Base-by-base conservation (phyloP, 2,329 filamentous ascomycete genomes). In the Xylogone sp. region DNA sequence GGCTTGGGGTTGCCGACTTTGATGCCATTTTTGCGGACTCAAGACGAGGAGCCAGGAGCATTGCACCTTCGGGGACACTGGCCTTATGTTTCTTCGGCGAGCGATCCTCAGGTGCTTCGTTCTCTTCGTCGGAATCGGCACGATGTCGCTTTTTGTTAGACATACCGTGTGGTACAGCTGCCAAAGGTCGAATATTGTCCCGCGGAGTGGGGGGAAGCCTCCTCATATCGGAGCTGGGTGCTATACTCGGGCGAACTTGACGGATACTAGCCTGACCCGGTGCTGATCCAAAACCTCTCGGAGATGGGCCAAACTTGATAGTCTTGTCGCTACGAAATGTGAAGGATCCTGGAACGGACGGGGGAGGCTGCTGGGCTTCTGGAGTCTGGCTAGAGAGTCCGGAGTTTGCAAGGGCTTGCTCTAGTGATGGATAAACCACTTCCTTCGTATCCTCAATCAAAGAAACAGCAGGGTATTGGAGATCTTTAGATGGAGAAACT, bases 251-350 rank as follows among this genome's bases (percentile, higher is more conserved):
- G 18, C 81, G 76, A 31, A 86, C 81, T 42, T 81, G 78, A 22
- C 83, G 82, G 46, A 86, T 61, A 58, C 81, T 84, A 3, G 79
- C 69, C 60, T 85, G 82, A n/a, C 79, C 82, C 1, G 76, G 71
- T 21, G 76, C 77, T 8, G 73, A 70, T 39, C 83, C 82, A 56
- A 86, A 86, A 3, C 76, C 77, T 31, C 70, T 67, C 1, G 75
- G 44, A 31, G 69, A 66, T 27, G 69, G 66, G 34, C 72, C 75
- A 58, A 86, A 84, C 52, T 73, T 70, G 60, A 86, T 85, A 2
- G 82, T 86, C 58, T 83, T 81, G 55, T 86, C 83, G 59, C 77
- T 83, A 44, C 83, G 81, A 71, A 87, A 87, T 0, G 80, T 83
- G 59, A 86, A 87, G 1, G 76, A 79, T 18, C 82, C 77, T 2